Conservation (phyloP, 331 rosid genomes). For the Prunus yedoensis region DNA sequence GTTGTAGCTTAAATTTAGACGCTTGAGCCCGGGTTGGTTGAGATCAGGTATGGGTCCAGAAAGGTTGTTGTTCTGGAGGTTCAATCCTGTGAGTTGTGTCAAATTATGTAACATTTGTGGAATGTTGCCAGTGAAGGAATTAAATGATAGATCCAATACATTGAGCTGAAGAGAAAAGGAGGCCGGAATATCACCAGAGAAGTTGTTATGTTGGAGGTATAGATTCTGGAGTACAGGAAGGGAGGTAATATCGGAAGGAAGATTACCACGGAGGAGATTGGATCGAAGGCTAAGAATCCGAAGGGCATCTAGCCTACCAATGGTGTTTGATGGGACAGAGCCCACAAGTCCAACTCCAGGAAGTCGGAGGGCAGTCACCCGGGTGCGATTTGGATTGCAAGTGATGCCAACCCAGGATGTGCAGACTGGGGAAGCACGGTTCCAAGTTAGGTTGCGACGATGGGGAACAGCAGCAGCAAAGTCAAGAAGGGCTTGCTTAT, state of each 20-base stretch:
- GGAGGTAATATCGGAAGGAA: constrained; percentile 76
- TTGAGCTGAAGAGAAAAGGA: constrained; percentile 48
- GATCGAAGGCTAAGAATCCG: constrained; percentile 74
- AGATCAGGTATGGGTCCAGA: constrained; percentile 73
- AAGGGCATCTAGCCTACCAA: constrained; percentile 74
- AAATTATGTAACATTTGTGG: constrained; percentile 60
- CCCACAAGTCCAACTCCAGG: constrained; percentile 95
- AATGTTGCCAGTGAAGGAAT: constrained; percentile 72
- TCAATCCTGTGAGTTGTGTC: constrained; percentile 67
- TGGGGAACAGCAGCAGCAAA: constrained; percentile 48
- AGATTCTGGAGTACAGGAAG: constrained; percentile 73
- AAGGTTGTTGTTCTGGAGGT: constrained; percentile 76
- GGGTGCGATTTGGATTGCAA: constrained; percentile 48
- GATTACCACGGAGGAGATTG: constrained; percentile 64
- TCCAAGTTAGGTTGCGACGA: constrained; percentile 63
- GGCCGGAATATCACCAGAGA: constrained; percentile 77
- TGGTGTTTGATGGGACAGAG: constrained; percentile 62
- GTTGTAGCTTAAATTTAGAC: constrained; percentile 72
- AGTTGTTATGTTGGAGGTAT: constrained; percentile 77
- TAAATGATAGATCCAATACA: constrained; percentile 77
- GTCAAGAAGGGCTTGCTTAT: constrained; percentile 71
- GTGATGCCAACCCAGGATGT: constrained; percentile 63
- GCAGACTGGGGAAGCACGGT: constrained; percentile 51
- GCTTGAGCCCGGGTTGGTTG: constrained; percentile 44
- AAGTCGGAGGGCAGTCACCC: constrained; percentile 62